These are phyloP conservation scores for Extremus antarcticus DNA, from an alignment of 495 filamentous ascomycete genomes.

Conservation along the genomic window DNA sequence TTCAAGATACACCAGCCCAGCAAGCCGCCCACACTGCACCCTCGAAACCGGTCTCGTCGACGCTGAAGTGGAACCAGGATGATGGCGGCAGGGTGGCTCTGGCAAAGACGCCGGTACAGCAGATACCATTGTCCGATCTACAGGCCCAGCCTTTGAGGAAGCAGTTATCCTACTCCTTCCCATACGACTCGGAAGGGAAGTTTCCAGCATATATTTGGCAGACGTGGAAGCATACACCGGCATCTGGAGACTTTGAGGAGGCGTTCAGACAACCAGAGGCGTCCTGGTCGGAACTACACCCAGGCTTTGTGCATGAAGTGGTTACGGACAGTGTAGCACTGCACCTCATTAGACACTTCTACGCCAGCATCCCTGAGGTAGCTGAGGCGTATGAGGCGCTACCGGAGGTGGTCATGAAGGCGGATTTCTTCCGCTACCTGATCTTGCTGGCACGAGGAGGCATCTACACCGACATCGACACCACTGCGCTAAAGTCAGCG, in stretches of 20 bases:
- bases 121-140: slow-evolving; percentile 29
- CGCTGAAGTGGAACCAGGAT: slow-evolving; percentile 16
- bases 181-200: slow-evolving; percentile 74
- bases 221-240: slow-evolving; percentile 89
- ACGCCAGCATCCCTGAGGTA: slow-evolving; percentile 77
- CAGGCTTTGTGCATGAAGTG: slow-evolving; percentile 89
- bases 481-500: slow-evolving; percentile 68
- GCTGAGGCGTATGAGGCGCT: slow-evolving; percentile 83
- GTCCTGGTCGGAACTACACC: slow-evolving; percentile 83
- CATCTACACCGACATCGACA: slow-evolving; percentile 96
- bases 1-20: slow-evolving; percentile 10
- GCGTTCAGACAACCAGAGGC: slow-evolving; percentile 71
- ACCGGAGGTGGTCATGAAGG: slow-evolving; percentile 81
- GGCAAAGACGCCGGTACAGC: slow-evolving; percentile 38
- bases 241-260: slow-evolving; percentile 64
- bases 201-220: slow-evolving; percentile 99
- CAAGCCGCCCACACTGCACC: slow-evolving; percentile 1
- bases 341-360: slow-evolving; percentile 73
- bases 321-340: slow-evolving; percentile 81
- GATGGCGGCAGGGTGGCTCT: slow-evolving; percentile 28
- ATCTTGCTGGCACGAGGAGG: slow-evolving; percentile 89
- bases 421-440: slow-evolving; percentile 95
- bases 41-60: slow-evolving; percentile 7
- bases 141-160: slow-evolving; percentile 52
- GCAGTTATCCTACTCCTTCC: slow-evolving; percentile 83